A percentile compares a stretch with the other conserved stretches of the same genome.
Evolutionary conservation across 192 early-diverging fungal species (phyloP).

Genomic region (Entophlyctis helioformis): DNA sequence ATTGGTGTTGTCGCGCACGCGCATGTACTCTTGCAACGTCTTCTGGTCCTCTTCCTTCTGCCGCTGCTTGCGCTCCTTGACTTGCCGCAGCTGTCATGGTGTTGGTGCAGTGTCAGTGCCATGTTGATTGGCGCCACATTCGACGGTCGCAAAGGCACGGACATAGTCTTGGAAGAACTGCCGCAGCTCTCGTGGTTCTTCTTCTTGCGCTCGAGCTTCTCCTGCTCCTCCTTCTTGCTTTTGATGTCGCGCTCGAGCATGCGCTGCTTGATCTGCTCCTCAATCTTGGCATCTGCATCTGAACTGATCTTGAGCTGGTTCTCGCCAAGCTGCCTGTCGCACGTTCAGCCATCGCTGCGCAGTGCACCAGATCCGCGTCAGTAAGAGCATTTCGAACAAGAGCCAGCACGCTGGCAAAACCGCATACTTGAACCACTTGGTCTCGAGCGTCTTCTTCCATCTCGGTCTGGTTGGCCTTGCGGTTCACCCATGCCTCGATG

Average conservation of each 20-base stretch:
- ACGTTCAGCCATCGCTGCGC: constrained; percentile 11
- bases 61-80: background rate
- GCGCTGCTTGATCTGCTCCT: constrained; percentile 15
- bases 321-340: constrained; percentile 16
- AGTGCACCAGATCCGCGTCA: background rate
- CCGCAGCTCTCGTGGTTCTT: constrained; percentile 4
- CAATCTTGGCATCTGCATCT: constrained; percentile 13
- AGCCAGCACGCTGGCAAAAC: background rate
- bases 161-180: constrained; percentile 12
- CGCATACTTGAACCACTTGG: constrained; percentile 19
- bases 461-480: constrained; percentile 16
- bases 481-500: constrained; percentile 14
- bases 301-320: background rate
- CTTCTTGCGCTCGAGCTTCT: constrained; percentile 8
- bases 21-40: constrained; percentile 7
- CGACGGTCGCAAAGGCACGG: background rate
- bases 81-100: background rate
- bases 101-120: background rate
- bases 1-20: background rate
- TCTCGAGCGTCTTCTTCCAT: constrained; percentile 21
- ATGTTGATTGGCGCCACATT: background rate
- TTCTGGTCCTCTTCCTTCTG: constrained; percentile 2
- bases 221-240: constrained; percentile 3
- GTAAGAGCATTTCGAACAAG: background rate
- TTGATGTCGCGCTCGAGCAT: constrained; percentile 10